A percentile compares a stretch with the other conserved stretches of the same genome.
Conservation (phyloP, 2,329 filamentous ascomycete species). For the Fusarium tricinctum region DNA sequence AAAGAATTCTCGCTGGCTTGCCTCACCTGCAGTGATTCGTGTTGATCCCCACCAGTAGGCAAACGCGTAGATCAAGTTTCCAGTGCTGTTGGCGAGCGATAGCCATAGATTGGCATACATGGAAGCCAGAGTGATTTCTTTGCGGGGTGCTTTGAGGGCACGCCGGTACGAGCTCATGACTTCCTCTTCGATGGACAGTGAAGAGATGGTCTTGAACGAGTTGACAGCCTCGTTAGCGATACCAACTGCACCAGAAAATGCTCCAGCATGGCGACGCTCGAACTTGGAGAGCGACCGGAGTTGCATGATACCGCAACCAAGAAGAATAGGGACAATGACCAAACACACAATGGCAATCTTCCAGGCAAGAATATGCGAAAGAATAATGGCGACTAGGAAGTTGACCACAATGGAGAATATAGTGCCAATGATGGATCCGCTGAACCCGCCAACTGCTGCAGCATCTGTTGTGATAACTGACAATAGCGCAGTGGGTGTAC, state of each 20-base stretch:
- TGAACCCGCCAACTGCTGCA: constrained; percentile 75
- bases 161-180: constrained; percentile 67
- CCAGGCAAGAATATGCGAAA: constrained; percentile 81
- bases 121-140: constrained; percentile 66
- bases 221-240: constrained; percentile 77
- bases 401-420: constrained; percentile 77
- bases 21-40: constrained; percentile 75
- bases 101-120: constrained; percentile 71
- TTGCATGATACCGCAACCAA: constrained; percentile 78
- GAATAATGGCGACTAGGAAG: constrained; percentile 75
- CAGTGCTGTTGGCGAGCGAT: constrained; percentile 70
- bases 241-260: constrained; percentile 73
- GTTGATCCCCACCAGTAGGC: constrained; percentile 86
- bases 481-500: constrained; percentile 73
- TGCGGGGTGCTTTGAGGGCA: constrained; percentile 64
- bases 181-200: constrained; percentile 67
- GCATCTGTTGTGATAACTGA: constrained; percentile 79
- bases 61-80: constrained; percentile 79
- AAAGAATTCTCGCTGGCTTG: constrained; percentile 77
- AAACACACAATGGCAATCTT: constrained; percentile 81
- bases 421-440: constrained; percentile 78
- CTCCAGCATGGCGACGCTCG: constrained; percentile 73
- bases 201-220: constrained; percentile 73
- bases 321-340: constrained; percentile 75
- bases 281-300: constrained; percentile 73